Evolutionary conservation across 1,139 yeast genomes (phyloP).

Genomic region (Taiozyma sp.): DNA sequence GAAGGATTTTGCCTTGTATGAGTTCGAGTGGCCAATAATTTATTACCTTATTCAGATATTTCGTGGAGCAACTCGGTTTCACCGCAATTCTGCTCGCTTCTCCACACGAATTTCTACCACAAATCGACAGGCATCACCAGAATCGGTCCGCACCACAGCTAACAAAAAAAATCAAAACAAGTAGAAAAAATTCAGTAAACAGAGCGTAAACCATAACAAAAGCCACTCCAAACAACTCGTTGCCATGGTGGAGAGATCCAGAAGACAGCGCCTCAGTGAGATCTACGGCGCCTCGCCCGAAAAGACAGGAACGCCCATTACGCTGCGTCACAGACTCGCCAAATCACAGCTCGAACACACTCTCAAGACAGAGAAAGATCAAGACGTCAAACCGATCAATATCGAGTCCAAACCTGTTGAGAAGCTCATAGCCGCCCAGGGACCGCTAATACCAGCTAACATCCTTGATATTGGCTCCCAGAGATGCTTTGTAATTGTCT

Average conservation of each 20-base stretch:
- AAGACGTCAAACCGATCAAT: neutral
- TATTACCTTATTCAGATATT: no score
- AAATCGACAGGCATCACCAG: neutral
- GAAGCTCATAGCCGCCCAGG: neutral
- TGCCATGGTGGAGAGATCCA: constrained; percentile 22
- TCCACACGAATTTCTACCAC: no score
- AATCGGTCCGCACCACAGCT: neutral
- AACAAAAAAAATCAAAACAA: neutral
- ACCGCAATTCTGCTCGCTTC: no score
- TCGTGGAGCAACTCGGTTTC: no score
- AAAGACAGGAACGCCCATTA: constrained; percentile 11
- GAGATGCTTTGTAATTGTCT: constrained; percentile 54
- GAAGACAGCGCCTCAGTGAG: constrained; percentile 24
- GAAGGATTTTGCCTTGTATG: no score
- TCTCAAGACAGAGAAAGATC: neutral
- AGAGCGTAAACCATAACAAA: neutral
- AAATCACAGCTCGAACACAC: constrained; percentile 12
- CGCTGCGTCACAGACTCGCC: constrained; percentile 16
- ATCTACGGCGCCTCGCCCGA: constrained; percentile 17
- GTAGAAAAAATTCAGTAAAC: neutral
- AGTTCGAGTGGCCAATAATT: no score
- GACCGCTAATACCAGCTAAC: constrained; percentile 47
- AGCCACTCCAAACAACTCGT: neutral
- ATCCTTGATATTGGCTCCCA: constrained; percentile 80
- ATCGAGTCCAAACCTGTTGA: neutral